These are phyloP conservation scores for Metschnikowia gelsemii DNA, from an alignment of 805 yeast genomes.

Conservation along the genomic window DNA sequence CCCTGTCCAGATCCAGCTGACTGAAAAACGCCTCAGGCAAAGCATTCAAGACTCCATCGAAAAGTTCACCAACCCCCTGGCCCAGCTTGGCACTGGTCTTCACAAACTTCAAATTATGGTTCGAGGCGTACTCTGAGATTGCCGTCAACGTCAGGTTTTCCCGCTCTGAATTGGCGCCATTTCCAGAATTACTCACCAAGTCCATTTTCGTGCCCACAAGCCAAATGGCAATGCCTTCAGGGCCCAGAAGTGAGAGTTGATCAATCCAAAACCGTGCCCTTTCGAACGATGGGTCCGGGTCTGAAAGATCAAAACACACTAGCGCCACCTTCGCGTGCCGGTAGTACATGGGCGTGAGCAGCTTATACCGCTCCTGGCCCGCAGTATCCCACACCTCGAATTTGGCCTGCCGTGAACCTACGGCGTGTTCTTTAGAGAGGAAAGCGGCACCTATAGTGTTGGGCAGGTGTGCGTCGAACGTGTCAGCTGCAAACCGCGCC, in stretches of 20 bases:
- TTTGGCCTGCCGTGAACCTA: conserved; percentile 44
- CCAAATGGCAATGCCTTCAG: conserved; percentile 30
- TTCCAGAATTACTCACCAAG: conserved; percentile 35
- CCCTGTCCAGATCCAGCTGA: conserved; percentile 14
- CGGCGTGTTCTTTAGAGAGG: conserved; percentile 64
- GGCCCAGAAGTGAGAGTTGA: conserved; percentile 50
- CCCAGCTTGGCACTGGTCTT: conserved; percentile 73
- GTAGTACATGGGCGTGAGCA: conserved; percentile 47
- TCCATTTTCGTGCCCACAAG: conserved; percentile 87
- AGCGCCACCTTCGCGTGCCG: conserved; percentile 57
- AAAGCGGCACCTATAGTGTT: conserved; percentile 99
- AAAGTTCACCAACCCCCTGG: conserved; percentile 48
- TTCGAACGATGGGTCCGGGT: conserved; percentile 43
- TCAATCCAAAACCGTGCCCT: conserved; percentile 90
- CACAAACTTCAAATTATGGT: conserved; percentile 23
- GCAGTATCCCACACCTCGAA: conserved; percentile 94
- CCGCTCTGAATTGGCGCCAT: neutral
- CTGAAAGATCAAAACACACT: conserved; percentile 82
- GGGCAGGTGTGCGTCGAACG: conserved; percentile 77
- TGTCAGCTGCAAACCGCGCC: conserved; percentile 67
- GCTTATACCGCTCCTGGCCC: conserved; percentile 62
- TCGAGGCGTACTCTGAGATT: conserved; percentile 22
- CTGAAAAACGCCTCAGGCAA: conserved; percentile 34
- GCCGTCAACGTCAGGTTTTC: conserved; percentile 8
- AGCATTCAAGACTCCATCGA: conserved; percentile 31